Base-by-base conservation (phyloP, 768 basidiomycete genomes). In the Dentipellis sp. region DNA sequence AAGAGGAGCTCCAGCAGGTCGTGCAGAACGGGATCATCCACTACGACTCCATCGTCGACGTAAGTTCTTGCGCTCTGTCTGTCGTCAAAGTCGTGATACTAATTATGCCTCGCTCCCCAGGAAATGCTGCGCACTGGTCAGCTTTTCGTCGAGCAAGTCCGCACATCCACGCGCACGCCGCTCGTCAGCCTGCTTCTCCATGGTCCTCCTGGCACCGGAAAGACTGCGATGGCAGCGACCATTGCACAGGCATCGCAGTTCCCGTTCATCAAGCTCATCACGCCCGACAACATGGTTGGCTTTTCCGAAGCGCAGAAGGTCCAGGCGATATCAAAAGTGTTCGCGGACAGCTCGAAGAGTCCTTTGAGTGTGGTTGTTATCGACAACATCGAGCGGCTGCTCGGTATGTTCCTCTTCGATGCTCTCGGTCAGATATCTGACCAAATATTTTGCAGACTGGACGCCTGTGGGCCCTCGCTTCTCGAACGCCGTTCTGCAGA, bases 11-110 rank as follows among this genome's bases (percentile, higher is more conserved):
- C 16, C 80, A 86, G 61, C 84, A 88, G 61, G 93, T 97, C 54
- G 87, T 98, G 19, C 91, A 94, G 70, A 91, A 98, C 66, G 97
- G 97, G 3, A 98, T 98, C 68, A 93, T 97, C 46, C 91, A 93
- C 66, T 97, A 81, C 67, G 84, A 84, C 68, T 56, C 66, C 7
- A 74, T 77, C 40, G 73, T 98, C 63, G 86, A 95, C 65, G 94
- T 94, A 62, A 67, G 86, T 74, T 22, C n/a, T 4, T 57, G 39
- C 48, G 55, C 55, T 45, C 47, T 29, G 48, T 49, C 12, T 47
- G 19, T 22, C 22, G 14, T n/a, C 21, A 10, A 50, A 10, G 10
- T 9, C 16, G 42, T 1, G 6, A 8, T 50, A 19, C 8, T 17
- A 16, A 50, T 10, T 23, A 16, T 45, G 17, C 3, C 14, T 16